Evolutionary conservation across 75 land plant genomes (phyloP).

Genomic region (Pinus tabuliformis): DNA sequence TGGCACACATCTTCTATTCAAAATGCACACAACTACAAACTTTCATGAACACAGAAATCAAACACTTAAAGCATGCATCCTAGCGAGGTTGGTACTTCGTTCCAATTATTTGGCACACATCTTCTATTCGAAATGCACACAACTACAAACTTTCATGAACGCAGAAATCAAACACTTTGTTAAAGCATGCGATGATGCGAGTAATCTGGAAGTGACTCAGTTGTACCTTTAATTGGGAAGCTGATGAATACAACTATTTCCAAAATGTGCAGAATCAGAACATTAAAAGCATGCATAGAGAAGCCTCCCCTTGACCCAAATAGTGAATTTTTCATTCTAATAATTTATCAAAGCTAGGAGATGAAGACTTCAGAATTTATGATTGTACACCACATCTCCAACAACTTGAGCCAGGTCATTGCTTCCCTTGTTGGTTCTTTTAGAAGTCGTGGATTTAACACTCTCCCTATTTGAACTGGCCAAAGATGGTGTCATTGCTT

Average conservation of each 20-base stretch:
- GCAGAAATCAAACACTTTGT: too few species aligned
- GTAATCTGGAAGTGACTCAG: too few species aligned
- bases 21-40: too few species aligned
- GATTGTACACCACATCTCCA: slow-evolving; percentile 9
- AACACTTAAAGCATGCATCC: too few species aligned
- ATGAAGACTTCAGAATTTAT: background rate
- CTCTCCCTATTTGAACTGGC: background rate
- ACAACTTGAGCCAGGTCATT: slow-evolving; percentile 8
- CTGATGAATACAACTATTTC: background rate
- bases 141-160: too few species aligned
- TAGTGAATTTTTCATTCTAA: slow-evolving; percentile 1
- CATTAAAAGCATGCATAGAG: background rate
- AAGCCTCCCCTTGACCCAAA: background rate
- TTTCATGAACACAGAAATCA: too few species aligned
- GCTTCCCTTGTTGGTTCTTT: slow-evolving; percentile 5
- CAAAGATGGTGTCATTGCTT: background rate
- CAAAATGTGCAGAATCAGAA: background rate
- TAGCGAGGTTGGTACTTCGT: too few species aligned
- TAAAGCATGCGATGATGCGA: too few species aligned
- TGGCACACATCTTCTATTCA: too few species aligned
- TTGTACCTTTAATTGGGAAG: background rate
- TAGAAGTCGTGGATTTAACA: slow-evolving; percentile 1
- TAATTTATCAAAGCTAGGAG: background rate
- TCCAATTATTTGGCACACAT: too few species aligned
- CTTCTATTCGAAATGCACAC: too few species aligned